A percentile compares a stretch with the other conserved stretches of the same genome.
Evolutionary conservation across 345 rosid species (phyloP).

Genomic region (Arabis alpina): DNA sequence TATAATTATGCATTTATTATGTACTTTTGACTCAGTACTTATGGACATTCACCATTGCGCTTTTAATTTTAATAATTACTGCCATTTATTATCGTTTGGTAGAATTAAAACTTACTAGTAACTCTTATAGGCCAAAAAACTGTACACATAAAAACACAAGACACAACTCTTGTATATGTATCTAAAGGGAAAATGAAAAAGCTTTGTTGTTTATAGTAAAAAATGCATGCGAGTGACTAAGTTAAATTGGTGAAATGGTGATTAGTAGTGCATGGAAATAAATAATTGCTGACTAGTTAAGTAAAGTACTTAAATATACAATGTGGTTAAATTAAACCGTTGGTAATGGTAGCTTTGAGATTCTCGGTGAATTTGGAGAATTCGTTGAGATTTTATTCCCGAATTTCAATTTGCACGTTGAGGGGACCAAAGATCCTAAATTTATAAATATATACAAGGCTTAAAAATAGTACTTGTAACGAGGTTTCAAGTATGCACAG

Average conservation of each 20-base stretch:
- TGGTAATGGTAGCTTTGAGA: not conserved
- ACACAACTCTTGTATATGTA: not conserved
- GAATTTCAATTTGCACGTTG: not conserved
- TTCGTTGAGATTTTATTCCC: constrained; percentile 22
- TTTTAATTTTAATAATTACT: constrained; percentile 14
- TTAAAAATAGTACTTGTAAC: too few relatives aligned
- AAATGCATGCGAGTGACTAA: not conserved
- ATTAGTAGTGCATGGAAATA: not conserved
- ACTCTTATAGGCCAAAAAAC: constrained; percentile 15
- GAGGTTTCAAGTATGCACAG: not conserved
- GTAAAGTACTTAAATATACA: not conserved
- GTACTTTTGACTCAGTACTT: constrained; percentile 40
- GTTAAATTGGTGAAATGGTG: not conserved
- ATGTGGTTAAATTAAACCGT: not conserved
- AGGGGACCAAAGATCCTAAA: not conserved
- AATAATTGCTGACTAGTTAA: not conserved
- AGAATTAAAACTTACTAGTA: not conserved
- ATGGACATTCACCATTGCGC: constrained; percentile 34
- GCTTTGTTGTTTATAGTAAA: constrained; percentile 7
- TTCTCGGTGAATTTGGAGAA: not conserved
- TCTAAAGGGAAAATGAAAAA: not conserved
- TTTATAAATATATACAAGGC: not conserved
- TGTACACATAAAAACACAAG: not conserved
- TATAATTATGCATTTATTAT: constrained; percentile 35
- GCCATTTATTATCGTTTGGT: constrained; percentile 8